Base-by-base conservation (phyloP, 2,329 filamentous ascomycete species). In the Ilyonectria robusta region DNA sequence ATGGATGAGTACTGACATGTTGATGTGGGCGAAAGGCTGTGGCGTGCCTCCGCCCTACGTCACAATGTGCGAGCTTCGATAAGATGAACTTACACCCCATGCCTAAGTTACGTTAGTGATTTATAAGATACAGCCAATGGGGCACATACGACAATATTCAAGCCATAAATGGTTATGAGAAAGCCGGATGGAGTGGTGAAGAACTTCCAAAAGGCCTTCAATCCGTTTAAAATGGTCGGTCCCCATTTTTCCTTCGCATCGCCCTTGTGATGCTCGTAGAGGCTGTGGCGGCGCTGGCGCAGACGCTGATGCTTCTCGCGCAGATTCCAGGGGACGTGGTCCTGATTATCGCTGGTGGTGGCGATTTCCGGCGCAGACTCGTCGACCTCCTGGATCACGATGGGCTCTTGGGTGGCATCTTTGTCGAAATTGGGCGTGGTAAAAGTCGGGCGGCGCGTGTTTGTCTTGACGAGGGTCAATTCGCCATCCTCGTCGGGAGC, bases 121-220 rank as follows among this genome's bases (percentile, higher is more conserved):
- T 29, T 26, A 15, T 42, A 53, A 9, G 26, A 19, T 7, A 53
- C 10, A 6, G 10, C n/a, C n/a, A n/a, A n/a, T n/a, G n/a, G 31
- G 7, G 6, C 4, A 70, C 74, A 11, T 65, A 77, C 76, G 19
- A 78, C 76, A 62, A 77, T 75, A 62, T 78, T 78, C 0, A 78
- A 57, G 42, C 70, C 70, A 60, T 77, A 78, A 5, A 78, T 73
- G 13, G 72, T 77, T 31, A 78, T 78, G 59, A 77, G 50, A 46
- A 78, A 76, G 1, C 76, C 76, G 1, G 74, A 69, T 1, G 71
- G 71, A 1, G 76, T 78, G 10, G 66, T 65, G 66, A 77, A 76
- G 62, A 78, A 77, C 46, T 74, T 76, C 74, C 75, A 77, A 40
- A 77, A 78, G 0, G 75, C 76, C 29, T 66, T 72, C 1, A 78